These are phyloP conservation scores for Cymodocea nodosa DNA, from an alignment of 116 monocot genomes.

Conservation along the genomic window DNA sequence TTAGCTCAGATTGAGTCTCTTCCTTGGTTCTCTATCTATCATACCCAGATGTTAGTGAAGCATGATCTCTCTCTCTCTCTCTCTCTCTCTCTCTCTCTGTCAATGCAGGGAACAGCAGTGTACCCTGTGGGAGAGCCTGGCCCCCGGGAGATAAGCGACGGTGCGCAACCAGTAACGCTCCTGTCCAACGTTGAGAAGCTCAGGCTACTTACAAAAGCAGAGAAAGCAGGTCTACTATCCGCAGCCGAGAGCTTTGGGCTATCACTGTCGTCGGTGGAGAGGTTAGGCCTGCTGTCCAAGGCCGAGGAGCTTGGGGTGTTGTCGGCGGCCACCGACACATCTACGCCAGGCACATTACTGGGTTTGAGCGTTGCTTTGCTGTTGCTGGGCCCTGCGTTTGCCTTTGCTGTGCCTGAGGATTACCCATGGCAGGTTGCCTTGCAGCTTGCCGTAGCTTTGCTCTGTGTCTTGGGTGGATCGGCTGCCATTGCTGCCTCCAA, in stretches of 20 bases:
- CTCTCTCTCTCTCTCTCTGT: too few relatives aligned
- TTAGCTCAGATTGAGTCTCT: too few relatives aligned
- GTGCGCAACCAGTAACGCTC: slow-evolving; percentile 51
- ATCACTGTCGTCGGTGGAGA: slow-evolving; percentile 69
- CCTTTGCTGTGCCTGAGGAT: slow-evolving; percentile 60
- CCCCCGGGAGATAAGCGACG: slow-evolving; percentile 17
- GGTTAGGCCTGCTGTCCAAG: slow-evolving; percentile 81
- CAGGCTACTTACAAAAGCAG: slow-evolving; percentile 79
- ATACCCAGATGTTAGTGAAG: background rate
- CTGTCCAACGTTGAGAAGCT: slow-evolving; percentile 91
- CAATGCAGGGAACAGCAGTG: slow-evolving; percentile 50
- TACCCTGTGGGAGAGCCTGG: slow-evolving; percentile 51
- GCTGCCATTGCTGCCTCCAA: slow-evolving; percentile 72
- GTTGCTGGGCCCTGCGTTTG: slow-evolving; percentile 50
- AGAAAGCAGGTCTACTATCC: slow-evolving; percentile 86
- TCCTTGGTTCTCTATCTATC: too few relatives aligned
- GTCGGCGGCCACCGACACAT: slow-evolving; percentile 75
- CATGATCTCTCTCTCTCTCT: too few relatives aligned
- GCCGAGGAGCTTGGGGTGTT: slow-evolving; percentile 74
- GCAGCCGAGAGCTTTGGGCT: slow-evolving; percentile 68
- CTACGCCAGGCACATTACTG: slow-evolving; percentile 44
- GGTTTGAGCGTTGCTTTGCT: slow-evolving; percentile 44
- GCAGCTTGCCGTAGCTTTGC: slow-evolving; percentile 49
- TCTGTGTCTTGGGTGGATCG: slow-evolving; percentile 59
- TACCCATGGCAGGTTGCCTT: slow-evolving; percentile 46